These are phyloP conservation scores for Clarkia xantiana DNA, from an alignment of 345 rosid species.

Conservation along the genomic window DNA sequence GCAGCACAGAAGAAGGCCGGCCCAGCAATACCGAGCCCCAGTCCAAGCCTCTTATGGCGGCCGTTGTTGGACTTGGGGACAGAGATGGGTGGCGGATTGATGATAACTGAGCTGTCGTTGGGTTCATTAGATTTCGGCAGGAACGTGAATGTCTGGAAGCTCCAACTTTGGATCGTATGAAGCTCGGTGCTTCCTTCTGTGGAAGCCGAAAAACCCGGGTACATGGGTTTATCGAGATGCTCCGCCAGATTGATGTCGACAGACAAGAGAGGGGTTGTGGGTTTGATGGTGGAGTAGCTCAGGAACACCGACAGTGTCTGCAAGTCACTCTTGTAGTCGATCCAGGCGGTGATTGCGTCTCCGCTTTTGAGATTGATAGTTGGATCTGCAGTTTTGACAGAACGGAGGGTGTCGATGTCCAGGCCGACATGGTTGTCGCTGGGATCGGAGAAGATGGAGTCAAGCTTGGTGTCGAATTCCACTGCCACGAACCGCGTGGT, in stretches of 20 bases:
- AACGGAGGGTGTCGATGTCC: conserved; percentile 56
- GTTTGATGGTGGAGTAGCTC: conserved; percentile 48
- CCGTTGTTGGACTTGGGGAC: conserved; percentile 20
- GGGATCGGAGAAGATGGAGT: conserved; percentile 51
- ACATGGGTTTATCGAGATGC: conserved; percentile 41
- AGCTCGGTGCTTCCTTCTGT: conserved; percentile 93
- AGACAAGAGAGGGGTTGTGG: conserved; percentile 36
- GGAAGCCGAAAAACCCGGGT: conserved; percentile 80
- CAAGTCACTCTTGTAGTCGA: conserved; percentile 72
- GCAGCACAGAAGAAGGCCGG: conserved; percentile 58
- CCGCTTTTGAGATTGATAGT: conserved; percentile 66
- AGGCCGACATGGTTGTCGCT: conserved; percentile 60
- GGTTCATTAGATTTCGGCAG: conserved; percentile 53
- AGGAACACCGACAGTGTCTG: conserved; percentile 45
- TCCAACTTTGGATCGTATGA: conserved; percentile 68
- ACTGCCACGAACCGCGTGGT: conserved; percentile 73
- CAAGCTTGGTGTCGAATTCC: conserved; percentile 71
- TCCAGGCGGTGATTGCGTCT: conserved; percentile 53
- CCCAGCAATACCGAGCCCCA: conserved; percentile 64
- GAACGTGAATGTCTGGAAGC: conserved; percentile 55
- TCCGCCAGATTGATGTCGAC: conserved; percentile 52
- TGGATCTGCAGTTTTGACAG: conserved; percentile 55
- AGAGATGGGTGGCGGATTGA: conserved; percentile 18
- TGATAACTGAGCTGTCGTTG: conserved; percentile 41
- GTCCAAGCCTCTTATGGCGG: conserved; percentile 35